These are phyloP conservation scores for Chalciporus pseudorubinellus DNA, from an alignment of 768 basidiomycete species.

Conservation along the genomic window DNA sequence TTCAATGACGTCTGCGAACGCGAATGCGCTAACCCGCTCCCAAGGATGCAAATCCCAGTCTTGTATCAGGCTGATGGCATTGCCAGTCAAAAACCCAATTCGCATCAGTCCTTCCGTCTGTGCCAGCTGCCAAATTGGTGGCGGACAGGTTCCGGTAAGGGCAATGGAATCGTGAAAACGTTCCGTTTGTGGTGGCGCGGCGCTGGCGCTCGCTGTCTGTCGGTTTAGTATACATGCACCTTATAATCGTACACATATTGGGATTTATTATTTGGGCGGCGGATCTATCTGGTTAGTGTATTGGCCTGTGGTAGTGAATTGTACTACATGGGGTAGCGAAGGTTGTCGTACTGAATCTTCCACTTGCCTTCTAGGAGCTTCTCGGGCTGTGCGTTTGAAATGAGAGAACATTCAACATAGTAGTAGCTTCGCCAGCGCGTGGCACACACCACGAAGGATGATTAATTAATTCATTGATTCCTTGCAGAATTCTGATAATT, in stretches of 20 bases:
- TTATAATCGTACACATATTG: slow-evolving; percentile 26
- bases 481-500: too few species aligned
- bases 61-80: slow-evolving; percentile 65
- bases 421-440: too few species aligned
- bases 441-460: too few species aligned
- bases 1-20: not conserved
- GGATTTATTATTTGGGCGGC: not conserved
- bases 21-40: slow-evolving; percentile 14
- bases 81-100: slow-evolving; percentile 69
- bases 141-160: slow-evolving; percentile 9
- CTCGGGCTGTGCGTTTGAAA: too few species aligned
- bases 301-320: not conserved
- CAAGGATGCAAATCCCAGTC: slow-evolving; percentile 53
- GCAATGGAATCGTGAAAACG: slow-evolving; percentile 18
- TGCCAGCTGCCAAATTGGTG: slow-evolving; percentile 30
- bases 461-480: too few species aligned
- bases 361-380: too few species aligned
- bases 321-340: too few species aligned
- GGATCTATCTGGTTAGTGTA: not conserved
- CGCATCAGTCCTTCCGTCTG: slow-evolving; percentile 58
- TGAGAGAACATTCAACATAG: too few species aligned
- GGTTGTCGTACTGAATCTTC: too few species aligned
- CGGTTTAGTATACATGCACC: slow-evolving; percentile 15
- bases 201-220: slow-evolving; percentile 22
- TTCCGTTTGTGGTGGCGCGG: slow-evolving; percentile 11